These are phyloP conservation scores for Tulasnella sp. DNA, from an alignment of 768 basidiomycete species.

Conservation along the genomic window DNA sequence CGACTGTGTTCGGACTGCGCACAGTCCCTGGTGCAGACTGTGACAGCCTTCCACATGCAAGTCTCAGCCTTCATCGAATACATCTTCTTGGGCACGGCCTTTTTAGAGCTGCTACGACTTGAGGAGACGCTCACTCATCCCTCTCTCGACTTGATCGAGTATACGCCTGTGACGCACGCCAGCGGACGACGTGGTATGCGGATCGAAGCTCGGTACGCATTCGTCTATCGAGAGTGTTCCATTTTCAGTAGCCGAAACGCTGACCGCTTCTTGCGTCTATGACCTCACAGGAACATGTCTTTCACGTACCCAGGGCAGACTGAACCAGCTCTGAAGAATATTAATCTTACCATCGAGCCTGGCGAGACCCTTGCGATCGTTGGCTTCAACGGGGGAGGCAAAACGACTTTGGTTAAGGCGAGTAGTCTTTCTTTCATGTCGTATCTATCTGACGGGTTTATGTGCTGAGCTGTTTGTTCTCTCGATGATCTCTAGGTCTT, in stretches of 20 bases:
- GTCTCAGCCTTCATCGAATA: not conserved
- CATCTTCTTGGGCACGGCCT: conserved; percentile 3
- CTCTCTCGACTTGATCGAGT: not conserved
- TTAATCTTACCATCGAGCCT: conserved; percentile 57
- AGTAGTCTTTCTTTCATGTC: not conserved
- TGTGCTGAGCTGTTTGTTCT: conserved; percentile 34
- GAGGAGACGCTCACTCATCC: not conserved
- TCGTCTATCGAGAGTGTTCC: no score
- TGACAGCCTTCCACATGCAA: not conserved
- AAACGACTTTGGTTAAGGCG: conserved; percentile 15
- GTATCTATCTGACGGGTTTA: not conserved
- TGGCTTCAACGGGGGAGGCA: conserved; percentile 29
- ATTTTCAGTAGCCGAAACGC: no score
- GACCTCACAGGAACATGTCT: conserved; percentile 38
- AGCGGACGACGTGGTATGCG: conserved; percentile 43
- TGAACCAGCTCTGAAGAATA: conserved; percentile 54
- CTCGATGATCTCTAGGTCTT: conserved; percentile 56
- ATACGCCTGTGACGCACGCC: not conserved
- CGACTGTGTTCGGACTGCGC: conserved; percentile 8
- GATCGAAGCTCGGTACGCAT: conserved; percentile 37
- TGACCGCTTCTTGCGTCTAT: not conserved
- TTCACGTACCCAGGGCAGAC: conserved; percentile 72
- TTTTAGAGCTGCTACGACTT: not conserved
- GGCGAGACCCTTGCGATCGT: conserved; percentile 81
- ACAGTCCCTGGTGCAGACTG: conserved; percentile 1